Percentiles rank a stretch among this genome's conserved stretches.
phyloP scores from a whole-genome alignment of 768 basidiomycete species.

The Paxillus rubicundulus region DNA sequence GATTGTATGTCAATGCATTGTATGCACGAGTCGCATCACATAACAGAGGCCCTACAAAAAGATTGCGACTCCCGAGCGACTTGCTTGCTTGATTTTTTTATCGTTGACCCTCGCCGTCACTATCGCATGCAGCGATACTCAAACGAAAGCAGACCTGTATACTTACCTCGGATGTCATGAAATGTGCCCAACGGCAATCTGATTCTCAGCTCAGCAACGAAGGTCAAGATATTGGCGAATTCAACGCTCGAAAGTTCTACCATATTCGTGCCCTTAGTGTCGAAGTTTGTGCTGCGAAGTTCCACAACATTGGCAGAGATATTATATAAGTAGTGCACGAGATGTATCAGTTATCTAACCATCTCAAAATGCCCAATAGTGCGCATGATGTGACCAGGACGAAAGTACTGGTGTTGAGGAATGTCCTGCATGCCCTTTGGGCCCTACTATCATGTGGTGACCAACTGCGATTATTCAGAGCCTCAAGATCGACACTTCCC shows the following conservation, averaged over 20 bases:
- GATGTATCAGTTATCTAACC: slow-evolving; percentile 17
- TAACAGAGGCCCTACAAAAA: slow-evolving; percentile 12
- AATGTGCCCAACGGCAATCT: too few relatives aligned
- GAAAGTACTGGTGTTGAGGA: slow-evolving; percentile 20
- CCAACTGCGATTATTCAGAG: slow-evolving; percentile 3
- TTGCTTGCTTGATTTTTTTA: neutral
- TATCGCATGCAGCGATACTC: too few relatives aligned
- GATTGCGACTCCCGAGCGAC: neutral
- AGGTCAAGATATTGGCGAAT: too few relatives aligned
- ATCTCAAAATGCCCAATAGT: slow-evolving; percentile 17
- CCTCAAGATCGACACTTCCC: slow-evolving; percentile 22
- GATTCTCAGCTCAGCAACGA: too few relatives aligned
- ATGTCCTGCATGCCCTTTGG: slow-evolving; percentile 13
- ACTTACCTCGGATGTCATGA: too few relatives aligned
- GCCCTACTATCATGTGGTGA: slow-evolving; percentile 5
- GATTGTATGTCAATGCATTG: slow-evolving; percentile 18
- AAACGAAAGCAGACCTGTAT: too few relatives aligned
- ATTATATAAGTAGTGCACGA: neutral
- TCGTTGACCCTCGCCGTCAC: too few relatives aligned
- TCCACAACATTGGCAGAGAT: too few relatives aligned
- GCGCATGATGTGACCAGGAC: slow-evolving; percentile 20
- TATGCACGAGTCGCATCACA: slow-evolving; percentile 16
- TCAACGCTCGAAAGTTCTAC: too few relatives aligned
- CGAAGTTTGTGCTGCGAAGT: too few relatives aligned
- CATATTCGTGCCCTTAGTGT: too few relatives aligned